Evolutionary conservation across 371 early-diverging fungal species (phyloP), one percentile per base, ranked within the genome.

Genomic region (Circinella umbellata): DNA sequence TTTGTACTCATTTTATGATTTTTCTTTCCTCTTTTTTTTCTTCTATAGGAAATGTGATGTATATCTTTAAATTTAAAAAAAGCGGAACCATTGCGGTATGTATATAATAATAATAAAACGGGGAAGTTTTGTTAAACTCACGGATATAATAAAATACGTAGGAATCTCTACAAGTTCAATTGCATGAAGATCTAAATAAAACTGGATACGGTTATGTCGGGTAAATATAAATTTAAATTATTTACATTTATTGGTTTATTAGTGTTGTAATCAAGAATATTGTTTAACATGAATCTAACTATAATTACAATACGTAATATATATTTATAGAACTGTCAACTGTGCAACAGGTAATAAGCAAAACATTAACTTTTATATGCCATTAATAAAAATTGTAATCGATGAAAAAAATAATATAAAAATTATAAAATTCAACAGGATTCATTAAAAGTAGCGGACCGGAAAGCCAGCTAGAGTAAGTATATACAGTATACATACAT

Each of bases 131-230:
- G 27, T 27, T 27, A 27, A 27, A 27, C 27, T 27, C 27, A 27
- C 2, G 2, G 27, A 27, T 27, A 27, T 27, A 27, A 27, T 27
- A 27, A 27, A 27, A 27, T 27, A n/a, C n/a, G n/a, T n/a, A 27
- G 27, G 63, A 47, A 4, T 18, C 42, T 63, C 9, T 20, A 4
- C 63, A 63, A 63, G 9, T n/a, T 15, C 1, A n/a, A 13, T n/a
- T 47, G 0, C 27, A 63, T 27, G n/a, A 63, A 39, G 27, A 39
- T n/a, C 9, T 63, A 4, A 11, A 63, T 11, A 47, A 63, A 6
- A 46, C 42, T n/a, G 48, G 48, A 27, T 63, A 63, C 13, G 63
- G 63, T 14, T 63, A 63, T 27, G 20, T 63, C 13, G 63, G 63
- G 63, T 63, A 63, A 27, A 46, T 13, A 63, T 46, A 39, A 13